Percentiles rank a stretch among this genome's conserved stretches.
phyloP scores from a whole-genome alignment of 345 rosid species.

The Abelmoschus esculentus region DNA sequence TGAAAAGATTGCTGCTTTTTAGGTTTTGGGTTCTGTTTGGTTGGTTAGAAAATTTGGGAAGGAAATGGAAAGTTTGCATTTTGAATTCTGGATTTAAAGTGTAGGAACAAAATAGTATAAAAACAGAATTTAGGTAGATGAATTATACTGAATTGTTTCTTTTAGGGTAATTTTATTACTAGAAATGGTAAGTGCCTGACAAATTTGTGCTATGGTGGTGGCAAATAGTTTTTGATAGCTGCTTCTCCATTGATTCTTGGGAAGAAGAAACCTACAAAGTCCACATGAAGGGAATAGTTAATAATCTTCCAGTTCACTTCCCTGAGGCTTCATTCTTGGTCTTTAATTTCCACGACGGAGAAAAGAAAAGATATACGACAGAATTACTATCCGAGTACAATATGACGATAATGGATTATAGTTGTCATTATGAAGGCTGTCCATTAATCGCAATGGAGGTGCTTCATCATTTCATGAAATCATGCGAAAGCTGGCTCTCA shows the following conservation, averaged over 20 bases:
- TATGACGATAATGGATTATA: slow-evolving; percentile 94
- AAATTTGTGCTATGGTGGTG: slow-evolving; percentile 9
- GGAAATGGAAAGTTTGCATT: neutral
- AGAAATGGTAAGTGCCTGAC: slow-evolving; percentile 13
- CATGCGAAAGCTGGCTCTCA: slow-evolving; percentile 93
- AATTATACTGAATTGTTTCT: neutral
- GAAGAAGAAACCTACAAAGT: slow-evolving; percentile 53
- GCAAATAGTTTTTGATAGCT: slow-evolving; percentile 73
- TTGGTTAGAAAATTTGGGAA: slow-evolving; percentile 4
- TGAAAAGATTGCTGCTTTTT: neutral
- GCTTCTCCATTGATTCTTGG: slow-evolving; percentile 69
- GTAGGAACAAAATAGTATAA: neutral
- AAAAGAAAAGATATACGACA: slow-evolving; percentile 45
- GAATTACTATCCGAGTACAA: slow-evolving; percentile 55
- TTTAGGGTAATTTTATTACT: neutral
- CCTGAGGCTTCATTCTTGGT: slow-evolving; percentile 74
- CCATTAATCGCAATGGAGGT: slow-evolving; percentile 78
- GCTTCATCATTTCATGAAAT: slow-evolving; percentile 82
- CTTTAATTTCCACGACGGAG: slow-evolving; percentile 81
- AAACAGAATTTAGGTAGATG: neutral
- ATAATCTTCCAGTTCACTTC: slow-evolving; percentile 60
- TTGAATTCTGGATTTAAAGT: slow-evolving; percentile 4
- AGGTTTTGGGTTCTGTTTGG: slow-evolving; percentile 3
- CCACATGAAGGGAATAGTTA: slow-evolving; percentile 54
- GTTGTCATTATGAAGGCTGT: slow-evolving; percentile 89